A percentile compares a stretch with the other conserved stretches of the same genome.
These are phyloP conservation scores for Tuber borchii DNA, from an alignment of 495 filamentous ascomycete genomes.

Conservation along the genomic window DNA sequence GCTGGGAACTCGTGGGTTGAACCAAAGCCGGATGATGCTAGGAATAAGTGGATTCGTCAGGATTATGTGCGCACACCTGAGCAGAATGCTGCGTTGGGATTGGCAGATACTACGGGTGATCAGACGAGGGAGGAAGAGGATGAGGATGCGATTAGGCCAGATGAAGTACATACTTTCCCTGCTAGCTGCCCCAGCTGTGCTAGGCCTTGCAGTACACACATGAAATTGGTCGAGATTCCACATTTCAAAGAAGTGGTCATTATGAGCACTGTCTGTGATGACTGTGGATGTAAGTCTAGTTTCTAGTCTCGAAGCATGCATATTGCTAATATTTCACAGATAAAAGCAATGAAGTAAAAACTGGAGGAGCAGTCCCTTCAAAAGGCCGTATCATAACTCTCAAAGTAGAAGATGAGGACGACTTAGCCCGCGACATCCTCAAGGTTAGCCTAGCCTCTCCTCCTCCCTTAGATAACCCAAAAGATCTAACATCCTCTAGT, in stretches of 20 bases:
- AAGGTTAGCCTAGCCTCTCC: constrained; percentile 47
- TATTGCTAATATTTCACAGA: constrained; percentile 42
- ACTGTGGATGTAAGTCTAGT: constrained; percentile 61
- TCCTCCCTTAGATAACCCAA: not conserved
- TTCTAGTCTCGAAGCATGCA: not conserved
- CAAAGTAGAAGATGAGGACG: constrained; percentile 61
- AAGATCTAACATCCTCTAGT: constrained; percentile 42
- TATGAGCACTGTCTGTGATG: constrained; percentile 78
- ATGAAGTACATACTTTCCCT: constrained; percentile 83
- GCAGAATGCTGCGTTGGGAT: constrained; percentile 76
- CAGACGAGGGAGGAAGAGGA: constrained; percentile 43
- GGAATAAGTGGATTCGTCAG: constrained; percentile 71
- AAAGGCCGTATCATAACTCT: constrained; percentile 79
- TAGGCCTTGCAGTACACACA: constrained; percentile 72
- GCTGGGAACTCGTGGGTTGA: constrained; percentile 98
- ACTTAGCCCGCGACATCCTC: constrained; percentile 85
- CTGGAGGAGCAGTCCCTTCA: constrained; percentile 83
- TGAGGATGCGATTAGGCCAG: constrained; percentile 73
- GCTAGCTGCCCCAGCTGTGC: constrained; percentile 84
- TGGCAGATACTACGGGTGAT: constrained; percentile 45
- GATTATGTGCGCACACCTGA: constrained; percentile 75
- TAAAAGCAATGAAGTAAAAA: constrained; percentile 90
- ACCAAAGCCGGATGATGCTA: constrained; percentile 64
- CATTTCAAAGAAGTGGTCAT: constrained; percentile 93
- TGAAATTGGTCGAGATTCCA: constrained; percentile 94